Percentiles rank a stretch among this genome's conserved stretches.
Conservation (phyloP, 2,329 filamentous ascomycete genomes). For the Berkeleyomyces rouxiae region DNA sequence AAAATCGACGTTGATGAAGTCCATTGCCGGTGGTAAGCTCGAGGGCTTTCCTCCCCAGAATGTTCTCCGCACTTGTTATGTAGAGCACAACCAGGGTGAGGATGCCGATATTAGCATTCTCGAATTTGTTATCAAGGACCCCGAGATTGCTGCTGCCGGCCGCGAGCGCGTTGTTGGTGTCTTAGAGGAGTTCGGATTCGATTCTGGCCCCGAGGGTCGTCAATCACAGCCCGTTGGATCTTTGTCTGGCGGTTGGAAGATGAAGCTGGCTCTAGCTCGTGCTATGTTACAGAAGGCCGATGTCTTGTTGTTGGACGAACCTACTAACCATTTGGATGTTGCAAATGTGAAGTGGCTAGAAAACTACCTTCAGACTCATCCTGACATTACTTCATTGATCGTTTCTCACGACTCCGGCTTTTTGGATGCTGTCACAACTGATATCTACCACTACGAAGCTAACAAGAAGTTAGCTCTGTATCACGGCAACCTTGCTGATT, state of each 20-base stretch:
- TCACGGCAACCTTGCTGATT: conserved; percentile 65
- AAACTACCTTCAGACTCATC: conserved; percentile 87
- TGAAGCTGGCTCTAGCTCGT: conserved; percentile 92
- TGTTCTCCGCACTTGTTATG: conserved; percentile 86
- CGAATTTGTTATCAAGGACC: conserved; percentile 81
- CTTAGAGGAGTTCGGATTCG: conserved; percentile 85
- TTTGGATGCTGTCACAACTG: conserved; percentile 91
- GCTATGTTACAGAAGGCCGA: conserved; percentile 97
- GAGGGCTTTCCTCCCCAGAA: conserved; percentile 93
- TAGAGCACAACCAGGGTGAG: conserved; percentile 98
- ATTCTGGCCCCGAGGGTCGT: conserved; percentile 69
- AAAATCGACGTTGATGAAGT: conserved; percentile 98
- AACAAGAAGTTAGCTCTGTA: conserved; percentile 85
- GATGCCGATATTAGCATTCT: conserved; percentile 93
- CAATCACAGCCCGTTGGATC: conserved; percentile 86
- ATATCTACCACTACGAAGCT: conserved; percentile 96
- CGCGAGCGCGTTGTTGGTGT: conserved; percentile 68
- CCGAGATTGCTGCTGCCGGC: conserved; percentile 64
- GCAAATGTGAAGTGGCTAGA: conserved; percentile 92
- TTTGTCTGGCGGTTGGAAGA: conserved; percentile 97
- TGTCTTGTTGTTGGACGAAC: conserved; percentile 90
- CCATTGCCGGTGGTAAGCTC: conserved; percentile 86
- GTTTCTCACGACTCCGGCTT: conserved; percentile 98
- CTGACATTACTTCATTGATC: conserved; percentile 91
- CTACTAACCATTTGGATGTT: conserved; percentile 96